Conservation (phyloP, 2,329 filamentous ascomycete species). For the Ophiostoma ulmi region DNA sequence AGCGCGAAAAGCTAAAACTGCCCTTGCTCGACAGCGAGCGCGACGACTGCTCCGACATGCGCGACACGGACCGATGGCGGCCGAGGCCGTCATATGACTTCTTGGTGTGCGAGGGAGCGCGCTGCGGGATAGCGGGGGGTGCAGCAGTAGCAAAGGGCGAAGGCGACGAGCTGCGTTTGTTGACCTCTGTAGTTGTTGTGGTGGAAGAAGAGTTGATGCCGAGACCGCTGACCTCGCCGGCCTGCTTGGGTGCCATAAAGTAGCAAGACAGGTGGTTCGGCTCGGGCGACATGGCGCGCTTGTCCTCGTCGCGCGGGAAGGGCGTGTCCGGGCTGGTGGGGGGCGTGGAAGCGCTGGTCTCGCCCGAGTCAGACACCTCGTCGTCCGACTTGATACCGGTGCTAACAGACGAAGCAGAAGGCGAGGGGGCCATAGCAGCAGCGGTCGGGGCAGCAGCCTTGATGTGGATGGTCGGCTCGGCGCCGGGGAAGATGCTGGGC, state of each 20-base stretch:
- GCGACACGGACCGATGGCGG: constrained; percentile 40
- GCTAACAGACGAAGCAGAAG: constrained; percentile 43
- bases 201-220: constrained; percentile 12
- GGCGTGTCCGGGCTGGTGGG: constrained; percentile 65
- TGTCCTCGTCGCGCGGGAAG: constrained; percentile 38
- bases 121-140: constrained; percentile 66
- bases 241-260: constrained; percentile 43
- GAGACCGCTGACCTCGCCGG: constrained; percentile 8
- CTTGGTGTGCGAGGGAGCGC: constrained; percentile 84
- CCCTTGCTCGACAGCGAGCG: constrained; percentile 52
- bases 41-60: constrained; percentile 51
- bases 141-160: constrained; percentile 32
- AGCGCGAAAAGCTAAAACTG: constrained; percentile 53
- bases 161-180: not conserved
- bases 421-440: constrained; percentile 29
- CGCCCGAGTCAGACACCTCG: constrained; percentile 61
- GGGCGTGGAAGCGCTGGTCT: constrained; percentile 51
- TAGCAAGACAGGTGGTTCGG: constrained; percentile 65
- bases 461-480: not conserved
- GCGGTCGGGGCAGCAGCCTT: not conserved
- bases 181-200: constrained; percentile 41
- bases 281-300: constrained; percentile 50
- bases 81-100: constrained; percentile 68
- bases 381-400: constrained; percentile 53
- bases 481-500: constrained; percentile 60